Evolutionary conservation across 2,329 filamentous ascomycete species (phyloP).

Genomic region (Arthroderma sp.): DNA sequence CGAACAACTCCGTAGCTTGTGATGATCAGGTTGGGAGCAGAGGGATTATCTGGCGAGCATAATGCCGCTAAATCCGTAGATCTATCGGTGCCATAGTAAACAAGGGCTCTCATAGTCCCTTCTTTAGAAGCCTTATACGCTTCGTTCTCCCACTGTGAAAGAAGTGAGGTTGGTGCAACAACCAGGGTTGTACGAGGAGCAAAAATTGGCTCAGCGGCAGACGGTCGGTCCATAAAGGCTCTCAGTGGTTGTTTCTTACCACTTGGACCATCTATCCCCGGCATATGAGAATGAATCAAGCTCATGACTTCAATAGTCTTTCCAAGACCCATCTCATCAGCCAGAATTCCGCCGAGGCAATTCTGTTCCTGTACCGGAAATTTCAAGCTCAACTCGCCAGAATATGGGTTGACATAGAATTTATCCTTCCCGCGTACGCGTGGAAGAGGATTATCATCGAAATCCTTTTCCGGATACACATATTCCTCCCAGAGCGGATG

Average conservation of each 20-base stretch:
- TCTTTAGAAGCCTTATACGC: slow-evolving; percentile 77
- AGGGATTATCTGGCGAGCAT: slow-evolving; percentile 60
- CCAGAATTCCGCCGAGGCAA: slow-evolving; percentile 82
- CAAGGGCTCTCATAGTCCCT: slow-evolving; percentile 67
- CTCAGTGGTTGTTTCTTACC: background rate
- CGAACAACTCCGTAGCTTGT: slow-evolving; percentile 88
- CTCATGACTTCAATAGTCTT: slow-evolving; percentile 99
- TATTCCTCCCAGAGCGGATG: slow-evolving; percentile 98
- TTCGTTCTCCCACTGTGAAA: slow-evolving; percentile 97
- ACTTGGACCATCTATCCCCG: slow-evolving; percentile 30
- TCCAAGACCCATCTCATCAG: slow-evolving; percentile 92
- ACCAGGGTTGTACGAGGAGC: slow-evolving; percentile 88
- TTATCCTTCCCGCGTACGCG: slow-evolving; percentile 50
- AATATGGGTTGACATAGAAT: slow-evolving; percentile 97
- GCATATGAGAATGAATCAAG: slow-evolving; percentile 71
- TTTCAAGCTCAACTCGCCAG: slow-evolving; percentile 77
- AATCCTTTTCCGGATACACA: slow-evolving; percentile 72
- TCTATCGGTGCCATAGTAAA: slow-evolving; percentile 90
- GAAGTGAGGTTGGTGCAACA: slow-evolving; percentile 88
- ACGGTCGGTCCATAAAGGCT: slow-evolving; percentile 10
- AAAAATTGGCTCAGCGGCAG: slow-evolving; percentile 43
- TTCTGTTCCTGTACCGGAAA: slow-evolving; percentile 92
- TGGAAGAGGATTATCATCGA: slow-evolving; percentile 65
- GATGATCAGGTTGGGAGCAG: slow-evolving; percentile 73
- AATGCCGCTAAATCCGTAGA: slow-evolving; percentile 61